Evolutionary conservation across 2,329 filamentous ascomycete genomes (phyloP), one percentile per base, ranked within the genome.

Genomic region (Madurella mycetomatis): DNA sequence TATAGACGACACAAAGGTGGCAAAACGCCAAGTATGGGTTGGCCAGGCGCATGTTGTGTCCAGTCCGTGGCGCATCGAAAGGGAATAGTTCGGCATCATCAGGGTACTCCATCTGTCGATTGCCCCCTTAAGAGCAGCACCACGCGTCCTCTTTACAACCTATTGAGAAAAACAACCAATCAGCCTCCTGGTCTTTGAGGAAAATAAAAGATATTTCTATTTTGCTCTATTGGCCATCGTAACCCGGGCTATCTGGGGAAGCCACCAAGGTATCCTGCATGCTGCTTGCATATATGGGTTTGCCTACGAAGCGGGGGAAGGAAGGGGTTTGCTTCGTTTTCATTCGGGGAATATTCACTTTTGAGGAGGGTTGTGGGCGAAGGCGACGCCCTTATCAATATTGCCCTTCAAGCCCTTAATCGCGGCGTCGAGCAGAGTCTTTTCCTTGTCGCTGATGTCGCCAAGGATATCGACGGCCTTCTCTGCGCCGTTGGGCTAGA

Each of bases 311-410:
- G 45, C 15, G 13, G 39, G 19, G 46, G 46, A 47, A 47, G 25
- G 7, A 53, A 17, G 51, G 51, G 56, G 41, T 42, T 47, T 37
- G 55, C 41, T 46, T 56, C 49, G 51, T 52, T 44, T 48, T 51
- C 44, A 59, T 50, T 56, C 67, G 67, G 70, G 68, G 67, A 67
- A 62, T 64, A 73, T 79, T 89, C 84, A 92, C 88, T 92, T 92
- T 84, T 90, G 84, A 70, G 90, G 87, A 72, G 89, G 84, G 81
- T 87, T 92, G 79, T 88, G 81, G 74, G 86, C 86, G 72, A 97
- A 99, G 70, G 86, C 84, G 70, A 96, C 79, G 70, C 94, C 94
- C 85, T 97, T 96, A 69, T 83, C 77, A 72, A 99, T 96, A 79
- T 97, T 97, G 77, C 84, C 86, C 80, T 91, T 88, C 60, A 97